Conservation (phyloP, 768 basidiomycete species). For the Boletus insuetus region DNA sequence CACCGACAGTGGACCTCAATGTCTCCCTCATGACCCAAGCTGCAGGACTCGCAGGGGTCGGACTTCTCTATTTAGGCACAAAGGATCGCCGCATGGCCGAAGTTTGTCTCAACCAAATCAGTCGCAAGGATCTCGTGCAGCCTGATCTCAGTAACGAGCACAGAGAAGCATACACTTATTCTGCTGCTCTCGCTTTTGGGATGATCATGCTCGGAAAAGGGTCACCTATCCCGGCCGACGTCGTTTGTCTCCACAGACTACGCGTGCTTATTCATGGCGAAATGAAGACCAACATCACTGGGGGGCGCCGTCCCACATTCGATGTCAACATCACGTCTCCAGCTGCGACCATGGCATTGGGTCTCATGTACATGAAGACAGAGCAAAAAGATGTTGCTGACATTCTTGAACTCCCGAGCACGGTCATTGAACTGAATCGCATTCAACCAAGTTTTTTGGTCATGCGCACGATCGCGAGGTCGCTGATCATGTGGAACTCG, state of each 20-base stretch:
- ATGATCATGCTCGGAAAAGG: slow-evolving; percentile 96
- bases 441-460: slow-evolving; percentile 88
- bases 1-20: slow-evolving; percentile 83
- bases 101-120: slow-evolving; percentile 82
- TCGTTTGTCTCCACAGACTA: slow-evolving; percentile 63
- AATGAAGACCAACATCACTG: slow-evolving; percentile 38
- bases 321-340: slow-evolving; percentile 91
- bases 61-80: slow-evolving; percentile 86
- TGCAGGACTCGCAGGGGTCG: slow-evolving; percentile 83
- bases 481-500: slow-evolving; percentile 83
- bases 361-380: slow-evolving; percentile 89
- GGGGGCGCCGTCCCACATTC: slow-evolving; percentile 48
- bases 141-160: slow-evolving; percentile 86
- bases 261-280: slow-evolving; percentile 78
- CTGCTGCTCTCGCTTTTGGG: slow-evolving; percentile 88
- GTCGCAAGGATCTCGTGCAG: slow-evolving; percentile 70
- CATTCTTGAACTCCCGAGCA: slow-evolving; percentile 79
- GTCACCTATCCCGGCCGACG: slow-evolving; percentile 71
- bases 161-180: slow-evolving; percentile 88
- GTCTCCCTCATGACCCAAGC: slow-evolving; percentile 88
- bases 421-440: slow-evolving; percentile 72
- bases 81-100: slow-evolving; percentile 91
- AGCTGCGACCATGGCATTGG: slow-evolving; percentile 85
- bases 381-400: slow-evolving; percentile 84
- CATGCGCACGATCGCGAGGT: slow-evolving; percentile 71